A percentile compares a stretch with the other conserved stretches of the same genome.
These are phyloP conservation scores for Buxus sempervirens DNA, from an alignment of 164 flowering plant species.

Conservation along the genomic window DNA sequence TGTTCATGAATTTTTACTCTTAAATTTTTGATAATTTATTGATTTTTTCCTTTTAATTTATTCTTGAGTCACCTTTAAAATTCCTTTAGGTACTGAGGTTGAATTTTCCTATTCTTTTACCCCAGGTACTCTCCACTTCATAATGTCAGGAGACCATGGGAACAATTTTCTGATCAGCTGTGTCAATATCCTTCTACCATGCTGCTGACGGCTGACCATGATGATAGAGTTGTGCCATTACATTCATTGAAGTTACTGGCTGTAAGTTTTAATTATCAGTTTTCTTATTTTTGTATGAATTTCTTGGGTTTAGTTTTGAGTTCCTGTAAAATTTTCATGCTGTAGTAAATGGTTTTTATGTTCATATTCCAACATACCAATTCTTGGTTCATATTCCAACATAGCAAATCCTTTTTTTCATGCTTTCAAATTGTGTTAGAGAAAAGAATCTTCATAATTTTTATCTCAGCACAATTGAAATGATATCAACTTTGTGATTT, in stretches of 20 bases:
- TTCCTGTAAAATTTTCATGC: too few species aligned
- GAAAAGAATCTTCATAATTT: too few species aligned
- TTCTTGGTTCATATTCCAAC: not conserved
- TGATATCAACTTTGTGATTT: too few species aligned
- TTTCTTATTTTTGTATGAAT: not conserved
- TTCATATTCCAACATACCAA: too few species aligned
- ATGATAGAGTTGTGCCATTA: slow-evolving; percentile 95
- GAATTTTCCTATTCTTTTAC: not conserved
- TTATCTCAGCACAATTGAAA: too few species aligned
- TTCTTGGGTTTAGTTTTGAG: too few species aligned
- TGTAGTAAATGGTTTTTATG: too few species aligned
- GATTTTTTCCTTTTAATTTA: not conserved
- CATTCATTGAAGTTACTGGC: slow-evolving; percentile 92
- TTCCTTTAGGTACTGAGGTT: not conserved
- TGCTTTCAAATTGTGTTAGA: not conserved
- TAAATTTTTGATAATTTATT: too few species aligned
- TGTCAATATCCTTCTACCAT: slow-evolving; percentile 85
- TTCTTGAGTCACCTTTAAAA: too few species aligned
- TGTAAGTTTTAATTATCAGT: slow-evolving; percentile 39
- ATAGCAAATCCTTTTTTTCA: not conserved
- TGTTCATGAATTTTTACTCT: too few species aligned
- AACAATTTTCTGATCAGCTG: slow-evolving; percentile 32
- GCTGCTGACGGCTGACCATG: slow-evolving; percentile 98
- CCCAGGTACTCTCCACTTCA: slow-evolving; percentile 94
- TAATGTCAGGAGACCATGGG: slow-evolving; percentile 97